Percentiles rank a stretch among this genome's conserved stretches.
Conservation (phyloP, 768 basidiomycete species). For the Tylopilus plumbeoviolaceoides region DNA sequence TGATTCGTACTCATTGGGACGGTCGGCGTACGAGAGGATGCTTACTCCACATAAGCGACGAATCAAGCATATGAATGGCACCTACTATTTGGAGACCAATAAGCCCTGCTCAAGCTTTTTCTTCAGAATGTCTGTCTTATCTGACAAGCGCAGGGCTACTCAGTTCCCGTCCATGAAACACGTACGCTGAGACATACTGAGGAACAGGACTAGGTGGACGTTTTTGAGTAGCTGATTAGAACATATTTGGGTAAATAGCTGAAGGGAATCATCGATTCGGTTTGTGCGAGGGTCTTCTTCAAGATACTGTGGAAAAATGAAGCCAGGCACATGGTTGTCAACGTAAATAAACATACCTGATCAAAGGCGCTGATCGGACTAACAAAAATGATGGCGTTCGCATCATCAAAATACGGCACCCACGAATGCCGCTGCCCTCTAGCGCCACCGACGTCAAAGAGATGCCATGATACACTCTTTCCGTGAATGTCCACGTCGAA, state of each 20-base stretch:
- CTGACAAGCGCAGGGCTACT: conserved; percentile 30
- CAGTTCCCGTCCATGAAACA: neutral
- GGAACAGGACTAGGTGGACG: conserved; percentile 56
- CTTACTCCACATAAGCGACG: conserved; percentile 33
- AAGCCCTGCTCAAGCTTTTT: conserved; percentile 68
- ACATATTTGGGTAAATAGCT: conserved; percentile 82
- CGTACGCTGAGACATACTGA: conserved; percentile 38
- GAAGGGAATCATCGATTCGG: conserved; percentile 84
- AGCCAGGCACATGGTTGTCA: neutral
- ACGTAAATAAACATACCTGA: conserved; percentile 41
- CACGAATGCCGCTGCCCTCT: conserved; percentile 71
- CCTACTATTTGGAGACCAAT: conserved; percentile 77
- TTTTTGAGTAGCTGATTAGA: conserved; percentile 76
- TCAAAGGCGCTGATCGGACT: conserved; percentile 79
- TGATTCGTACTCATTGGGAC: conserved; percentile 76
- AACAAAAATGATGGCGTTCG: conserved; percentile 77
- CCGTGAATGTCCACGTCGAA: conserved; percentile 82
- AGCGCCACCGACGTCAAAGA: conserved; percentile 70
- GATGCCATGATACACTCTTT: conserved; percentile 69
- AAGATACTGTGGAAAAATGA: conserved; percentile 52
- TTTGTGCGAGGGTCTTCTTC: conserved; percentile 86
- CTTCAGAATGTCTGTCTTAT: conserved; percentile 75
- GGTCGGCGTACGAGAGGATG: conserved; percentile 78
- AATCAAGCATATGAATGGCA: neutral
- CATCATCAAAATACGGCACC: conserved; percentile 66